Conservation (phyloP, 352 stramenopile genomes). For the Phytophthora foliorum region DNA sequence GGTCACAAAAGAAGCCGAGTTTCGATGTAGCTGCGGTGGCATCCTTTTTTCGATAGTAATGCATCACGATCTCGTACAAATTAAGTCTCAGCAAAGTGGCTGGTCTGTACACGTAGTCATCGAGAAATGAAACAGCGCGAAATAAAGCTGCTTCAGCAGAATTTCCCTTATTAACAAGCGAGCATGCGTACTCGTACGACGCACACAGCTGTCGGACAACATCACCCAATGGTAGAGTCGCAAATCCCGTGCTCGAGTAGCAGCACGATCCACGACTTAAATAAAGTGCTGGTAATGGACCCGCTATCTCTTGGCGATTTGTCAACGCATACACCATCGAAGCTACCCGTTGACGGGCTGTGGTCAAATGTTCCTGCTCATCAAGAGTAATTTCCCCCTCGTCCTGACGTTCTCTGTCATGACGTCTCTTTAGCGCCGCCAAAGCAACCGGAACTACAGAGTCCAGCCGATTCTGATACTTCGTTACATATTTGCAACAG, state of each 20-base stretch:
- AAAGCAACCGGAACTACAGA: slow-evolving; percentile 3
- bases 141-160: background rate
- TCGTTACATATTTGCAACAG: slow-evolving; percentile 4
- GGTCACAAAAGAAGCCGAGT: background rate
- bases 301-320: slow-evolving; percentile 9
- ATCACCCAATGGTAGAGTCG: slow-evolving; percentile 1
- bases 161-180: too few species aligned
- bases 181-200: too few species aligned
- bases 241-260: background rate
- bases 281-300: slow-evolving; percentile 1
- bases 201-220: slow-evolving; percentile 1
- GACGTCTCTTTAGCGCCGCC: slow-evolving; percentile 2
- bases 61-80: slow-evolving; percentile 5
- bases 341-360: background rate
- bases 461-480: slow-evolving; percentile 1
- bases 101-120: slow-evolving; percentile 4
- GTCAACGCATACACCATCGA: slow-evolving; percentile 6
- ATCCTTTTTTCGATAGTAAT: slow-evolving; percentile 1
- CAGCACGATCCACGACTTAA: slow-evolving; percentile 6
- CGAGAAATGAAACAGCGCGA: background rate
- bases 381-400: too few species aligned
- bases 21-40: background rate
- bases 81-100: background rate
- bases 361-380: background rate
- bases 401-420: background rate